Conservation (phyloP, 176 grass and related monocot species). For the Chloris gayana region DNA sequence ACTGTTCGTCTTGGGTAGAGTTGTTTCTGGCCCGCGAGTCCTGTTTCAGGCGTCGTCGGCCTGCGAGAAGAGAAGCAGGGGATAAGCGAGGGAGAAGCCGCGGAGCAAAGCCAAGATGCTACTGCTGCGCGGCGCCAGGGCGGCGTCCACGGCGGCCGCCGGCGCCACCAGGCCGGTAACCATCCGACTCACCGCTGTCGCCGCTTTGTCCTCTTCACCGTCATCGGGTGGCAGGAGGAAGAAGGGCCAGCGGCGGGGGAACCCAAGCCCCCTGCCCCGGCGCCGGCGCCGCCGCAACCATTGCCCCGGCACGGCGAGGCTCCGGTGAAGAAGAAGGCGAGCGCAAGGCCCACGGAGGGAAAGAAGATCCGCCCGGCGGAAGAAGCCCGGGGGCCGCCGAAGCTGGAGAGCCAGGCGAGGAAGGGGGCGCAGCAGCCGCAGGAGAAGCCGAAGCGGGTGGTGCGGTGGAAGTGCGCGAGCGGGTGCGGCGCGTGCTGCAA, state of each 20-base stretch:
- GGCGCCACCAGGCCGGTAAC: conserved; percentile 18
- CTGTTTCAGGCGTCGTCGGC: neutral
- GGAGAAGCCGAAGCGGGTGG: conserved; percentile 40
- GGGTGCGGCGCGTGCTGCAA: conserved; percentile 92
- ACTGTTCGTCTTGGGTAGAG: neutral
- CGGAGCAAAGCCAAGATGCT: neutral
- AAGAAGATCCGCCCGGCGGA: neutral
- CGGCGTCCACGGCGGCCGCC: neutral
- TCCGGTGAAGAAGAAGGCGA: conserved; percentile 34
- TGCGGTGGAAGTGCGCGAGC: conserved; percentile 64
- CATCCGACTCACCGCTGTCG: conserved; percentile 11
- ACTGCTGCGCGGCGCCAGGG: conserved; percentile 41
- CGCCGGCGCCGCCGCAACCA: neutral
- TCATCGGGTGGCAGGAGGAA: conserved; percentile 38
- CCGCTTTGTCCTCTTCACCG: conserved; percentile 30
- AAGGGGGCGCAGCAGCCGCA: conserved; percentile 18
- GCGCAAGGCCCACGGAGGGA: neutral
- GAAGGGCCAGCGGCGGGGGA: conserved; percentile 46
- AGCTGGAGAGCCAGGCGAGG: conserved; percentile 21
- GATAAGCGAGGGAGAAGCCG: conserved; percentile 7
- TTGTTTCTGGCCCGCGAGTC: neutral
- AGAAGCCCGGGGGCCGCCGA: neutral
- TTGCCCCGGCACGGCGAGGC: conserved; percentile 4
- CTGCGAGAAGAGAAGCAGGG: neutral
- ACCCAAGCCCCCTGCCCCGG: conserved; percentile 14